Conservation (phyloP, 345 rosid genomes). For the Salix purpurea region DNA sequence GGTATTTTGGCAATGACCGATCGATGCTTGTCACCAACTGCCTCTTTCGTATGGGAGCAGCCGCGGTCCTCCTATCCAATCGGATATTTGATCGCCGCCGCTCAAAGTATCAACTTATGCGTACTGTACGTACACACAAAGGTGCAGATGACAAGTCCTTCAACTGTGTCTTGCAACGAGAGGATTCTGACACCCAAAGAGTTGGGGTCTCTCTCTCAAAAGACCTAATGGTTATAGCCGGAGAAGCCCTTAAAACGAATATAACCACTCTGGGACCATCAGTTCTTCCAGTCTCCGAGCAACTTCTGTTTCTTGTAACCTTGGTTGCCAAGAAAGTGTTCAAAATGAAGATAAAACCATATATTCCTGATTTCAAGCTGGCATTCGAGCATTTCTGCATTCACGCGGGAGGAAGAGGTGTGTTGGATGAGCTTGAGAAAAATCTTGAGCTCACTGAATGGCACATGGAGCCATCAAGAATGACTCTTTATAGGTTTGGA, state of each 20-base stretch:
- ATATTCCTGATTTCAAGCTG: slow-evolving; percentile 76
- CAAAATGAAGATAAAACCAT: slow-evolving; percentile 58
- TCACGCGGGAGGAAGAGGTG: slow-evolving; percentile 86
- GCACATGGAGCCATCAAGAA: slow-evolving; percentile 96
- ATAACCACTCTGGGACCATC: slow-evolving; percentile 81
- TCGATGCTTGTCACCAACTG: slow-evolving; percentile 28
- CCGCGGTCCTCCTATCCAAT: slow-evolving; percentile 23
- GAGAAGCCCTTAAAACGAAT: slow-evolving; percentile 85
- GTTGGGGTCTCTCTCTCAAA: slow-evolving; percentile 80
- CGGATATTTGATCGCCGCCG: slow-evolving; percentile 14
- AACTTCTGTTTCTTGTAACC: slow-evolving; percentile 59
- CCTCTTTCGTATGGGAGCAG: slow-evolving; percentile 24
- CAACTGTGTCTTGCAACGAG: slow-evolving; percentile 15
- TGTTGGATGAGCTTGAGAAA: slow-evolving; percentile 80
- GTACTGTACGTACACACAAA: slow-evolving; percentile 16
- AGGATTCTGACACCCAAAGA: slow-evolving; percentile 27
- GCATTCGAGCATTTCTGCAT: slow-evolving; percentile 90
- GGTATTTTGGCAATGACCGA: slow-evolving; percentile 20
- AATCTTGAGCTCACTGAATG: slow-evolving; percentile 60
- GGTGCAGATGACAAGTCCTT: slow-evolving; percentile 17
- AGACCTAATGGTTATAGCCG: slow-evolving; percentile 88
- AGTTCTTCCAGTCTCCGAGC: slow-evolving; percentile 88
- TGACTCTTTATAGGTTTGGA: slow-evolving; percentile 81
- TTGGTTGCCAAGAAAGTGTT: slow-evolving; percentile 62
- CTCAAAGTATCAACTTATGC: slow-evolving; percentile 23